Conservation (phyloP, 352 stramenopile genomes). For the Stephanocyclus meneghinianus region DNA sequence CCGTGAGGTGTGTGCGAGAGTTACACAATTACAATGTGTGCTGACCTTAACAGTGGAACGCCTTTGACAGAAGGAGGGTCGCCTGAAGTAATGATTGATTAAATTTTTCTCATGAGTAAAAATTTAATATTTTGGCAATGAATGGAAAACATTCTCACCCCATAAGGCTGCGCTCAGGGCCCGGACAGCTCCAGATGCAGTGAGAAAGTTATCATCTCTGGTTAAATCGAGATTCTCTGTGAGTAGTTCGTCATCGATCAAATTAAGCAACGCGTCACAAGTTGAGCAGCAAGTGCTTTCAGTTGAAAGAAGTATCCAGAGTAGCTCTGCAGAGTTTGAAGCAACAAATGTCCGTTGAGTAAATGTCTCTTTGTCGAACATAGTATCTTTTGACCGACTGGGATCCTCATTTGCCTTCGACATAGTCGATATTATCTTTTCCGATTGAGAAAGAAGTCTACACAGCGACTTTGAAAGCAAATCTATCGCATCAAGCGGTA, state of each 20-base stretch:
- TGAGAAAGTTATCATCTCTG: constrained; percentile 25
- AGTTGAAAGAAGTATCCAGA: constrained; percentile 57
- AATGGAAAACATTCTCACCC: constrained; percentile 18
- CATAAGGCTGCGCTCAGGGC: constrained; percentile 54
- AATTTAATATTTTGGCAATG: neutral
- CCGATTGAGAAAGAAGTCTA: constrained; percentile 43
- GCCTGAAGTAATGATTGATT: constrained; percentile 19
- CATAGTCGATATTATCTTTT: constrained; percentile 31
- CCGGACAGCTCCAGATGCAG: constrained; percentile 41
- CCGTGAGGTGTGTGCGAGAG: neutral
- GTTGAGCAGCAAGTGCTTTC: constrained; percentile 44
- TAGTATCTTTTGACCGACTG: constrained; percentile 23
- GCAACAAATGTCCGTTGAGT: constrained; percentile 47
- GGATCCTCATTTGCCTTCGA: constrained; percentile 6
- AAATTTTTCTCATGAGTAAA: constrained; percentile 2
- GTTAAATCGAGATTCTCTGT: constrained; percentile 31
- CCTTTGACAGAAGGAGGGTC: constrained; percentile 51
- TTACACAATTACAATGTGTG: neutral
- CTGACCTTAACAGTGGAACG: constrained; percentile 13
- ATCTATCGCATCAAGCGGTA: constrained; percentile 38
- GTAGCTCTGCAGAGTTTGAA: constrained; percentile 47
- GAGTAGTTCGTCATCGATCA: constrained; percentile 44
- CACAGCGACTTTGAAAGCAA: constrained; percentile 38
- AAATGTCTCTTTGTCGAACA: constrained; percentile 51
- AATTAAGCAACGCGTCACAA: constrained; percentile 50